Evolutionary conservation across 306 rosid species (phyloP).

Genomic region (Canavalia gladiata): DNA sequence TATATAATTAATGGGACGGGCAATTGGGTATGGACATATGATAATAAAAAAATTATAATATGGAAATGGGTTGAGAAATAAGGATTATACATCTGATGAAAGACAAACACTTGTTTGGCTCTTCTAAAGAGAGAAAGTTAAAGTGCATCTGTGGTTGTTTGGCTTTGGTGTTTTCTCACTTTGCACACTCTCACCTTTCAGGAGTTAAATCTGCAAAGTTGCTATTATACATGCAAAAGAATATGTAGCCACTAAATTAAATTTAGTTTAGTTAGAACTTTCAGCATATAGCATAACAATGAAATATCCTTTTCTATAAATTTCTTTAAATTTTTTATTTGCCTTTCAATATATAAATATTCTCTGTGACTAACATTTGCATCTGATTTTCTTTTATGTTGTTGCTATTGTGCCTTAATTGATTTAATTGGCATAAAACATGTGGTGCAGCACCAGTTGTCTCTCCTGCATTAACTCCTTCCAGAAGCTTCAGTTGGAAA

Average conservation of each 20-base stretch:
- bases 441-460: conserved; percentile 68
- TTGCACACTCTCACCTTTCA: background rate
- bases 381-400: conserved; percentile 20
- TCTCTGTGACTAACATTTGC: conserved; percentile 5
- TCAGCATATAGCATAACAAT: conserved; percentile 14
- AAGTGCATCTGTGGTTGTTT: background rate
- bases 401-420: conserved; percentile 3
- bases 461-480: conserved; percentile 69
- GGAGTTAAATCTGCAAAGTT: background rate
- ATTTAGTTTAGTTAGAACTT: conserved; percentile 20
- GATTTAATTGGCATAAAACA: conserved; percentile 33
- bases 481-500: conserved; percentile 52
- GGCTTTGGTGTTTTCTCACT: background rate
- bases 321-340: background rate
- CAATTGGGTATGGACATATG: too few relatives aligned
- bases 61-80: conserved; percentile 10
- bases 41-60: background rate
- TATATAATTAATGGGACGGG: too few relatives aligned
- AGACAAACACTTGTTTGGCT: background rate
- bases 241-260: conserved; percentile 24
- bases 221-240: background rate
- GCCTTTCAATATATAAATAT: background rate
- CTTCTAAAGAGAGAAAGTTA: background rate
- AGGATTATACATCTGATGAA: conserved; percentile 1
- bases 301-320: background rate